Percentiles rank a stretch among this genome's conserved stretches.
Conservation (phyloP, 2,329 filamentous ascomycete species). For the Verticillium zaregamsianum region DNA sequence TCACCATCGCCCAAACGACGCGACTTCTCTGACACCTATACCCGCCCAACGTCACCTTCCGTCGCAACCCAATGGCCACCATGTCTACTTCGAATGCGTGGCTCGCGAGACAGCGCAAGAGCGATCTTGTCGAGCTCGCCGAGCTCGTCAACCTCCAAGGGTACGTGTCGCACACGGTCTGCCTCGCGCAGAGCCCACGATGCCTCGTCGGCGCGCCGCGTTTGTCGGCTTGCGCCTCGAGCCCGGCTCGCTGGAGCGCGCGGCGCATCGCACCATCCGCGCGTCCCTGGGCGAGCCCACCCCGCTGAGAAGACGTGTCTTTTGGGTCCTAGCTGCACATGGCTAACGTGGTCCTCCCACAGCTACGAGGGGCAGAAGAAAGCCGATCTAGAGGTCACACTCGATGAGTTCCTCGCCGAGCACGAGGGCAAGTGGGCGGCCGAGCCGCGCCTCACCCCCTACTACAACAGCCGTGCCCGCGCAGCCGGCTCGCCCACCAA, state of each 20-base stretch:
- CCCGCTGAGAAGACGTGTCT: neutral
- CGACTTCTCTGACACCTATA: constrained; percentile 8
- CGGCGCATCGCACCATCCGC: neutral
- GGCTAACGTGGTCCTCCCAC: constrained; percentile 8
- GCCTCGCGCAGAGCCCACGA: neutral
- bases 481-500: constrained; percentile 58
- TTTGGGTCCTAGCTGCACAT: neutral
- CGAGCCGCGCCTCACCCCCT: constrained; percentile 65
- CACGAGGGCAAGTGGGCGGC: constrained; percentile 62
- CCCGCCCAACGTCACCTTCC: neutral
- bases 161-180: constrained; percentile 47
- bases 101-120: constrained; percentile 79
- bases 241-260: neutral
- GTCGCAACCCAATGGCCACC: constrained; percentile 18
- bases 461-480: constrained; percentile 67
- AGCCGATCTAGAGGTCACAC: constrained; percentile 68
- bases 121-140: constrained; percentile 71
- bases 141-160: constrained; percentile 65
- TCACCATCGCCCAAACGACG: constrained; percentile 6
- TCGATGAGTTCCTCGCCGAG: constrained; percentile 68
- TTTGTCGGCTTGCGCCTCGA: neutral
- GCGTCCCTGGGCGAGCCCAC: neutral
- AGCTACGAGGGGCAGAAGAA: constrained; percentile 73
- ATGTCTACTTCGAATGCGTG: constrained; percentile 68
- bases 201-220: neutral